These are phyloP conservation scores for Colletotrichum echinochloae DNA, from an alignment of 2,329 filamentous ascomycete genomes.

Conservation along the genomic window DNA sequence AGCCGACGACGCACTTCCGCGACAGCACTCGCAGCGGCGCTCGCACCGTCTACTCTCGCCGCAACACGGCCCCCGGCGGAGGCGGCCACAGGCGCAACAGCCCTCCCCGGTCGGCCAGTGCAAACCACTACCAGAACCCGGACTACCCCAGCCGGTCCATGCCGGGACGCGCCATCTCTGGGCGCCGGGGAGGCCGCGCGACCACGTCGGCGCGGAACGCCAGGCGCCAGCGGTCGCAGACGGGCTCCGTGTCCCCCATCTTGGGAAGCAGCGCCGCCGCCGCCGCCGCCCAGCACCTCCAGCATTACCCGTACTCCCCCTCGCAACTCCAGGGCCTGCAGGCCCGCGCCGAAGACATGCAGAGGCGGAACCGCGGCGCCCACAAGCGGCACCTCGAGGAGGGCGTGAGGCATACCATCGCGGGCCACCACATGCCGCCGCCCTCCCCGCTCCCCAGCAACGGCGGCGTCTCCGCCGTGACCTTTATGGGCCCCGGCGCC, in stretches of 20 bases:
- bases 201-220: constrained; percentile 43
- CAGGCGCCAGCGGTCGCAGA: constrained; percentile 17
- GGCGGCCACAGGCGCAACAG: constrained; percentile 43
- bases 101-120: constrained; percentile 40
- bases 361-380: not conserved
- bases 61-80: constrained; percentile 33
- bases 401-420: not conserved
- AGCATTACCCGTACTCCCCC: not conserved
- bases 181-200: constrained; percentile 51
- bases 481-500: constrained; percentile 2
- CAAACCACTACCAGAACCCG: constrained; percentile 34
- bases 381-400: not conserved
- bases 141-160: constrained; percentile 45
- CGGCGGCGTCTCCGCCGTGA: not conserved
- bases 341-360: not conserved
- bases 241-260: constrained; percentile 9
- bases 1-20: constrained; percentile 83
- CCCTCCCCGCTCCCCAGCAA: not conserved
- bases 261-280: not conserved
- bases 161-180: constrained; percentile 48
- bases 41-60: constrained; percentile 7
- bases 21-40: constrained; percentile 20
- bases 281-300: not conserved
- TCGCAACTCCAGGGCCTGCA: not conserved
- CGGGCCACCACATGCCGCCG: not conserved